phyloP scores from a whole-genome alignment of 148 eudicot species.

The Spergularia bocconei region DNA sequence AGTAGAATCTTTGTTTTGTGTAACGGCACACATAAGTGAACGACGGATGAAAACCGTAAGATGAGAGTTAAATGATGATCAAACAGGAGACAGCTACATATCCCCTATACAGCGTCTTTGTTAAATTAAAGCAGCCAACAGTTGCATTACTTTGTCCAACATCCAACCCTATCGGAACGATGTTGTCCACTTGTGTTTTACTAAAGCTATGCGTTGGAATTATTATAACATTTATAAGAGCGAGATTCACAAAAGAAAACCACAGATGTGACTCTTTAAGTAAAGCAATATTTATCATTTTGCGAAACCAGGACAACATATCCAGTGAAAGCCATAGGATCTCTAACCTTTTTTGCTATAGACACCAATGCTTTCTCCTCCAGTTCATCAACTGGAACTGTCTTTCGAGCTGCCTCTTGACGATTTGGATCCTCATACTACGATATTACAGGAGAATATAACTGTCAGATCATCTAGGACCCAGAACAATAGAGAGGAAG shows the following conservation, averaged over 20 bases:
- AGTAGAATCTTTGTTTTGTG: no score
- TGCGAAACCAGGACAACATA: background rate
- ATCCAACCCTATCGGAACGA: no score
- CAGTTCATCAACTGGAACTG: slow-evolving; percentile 70
- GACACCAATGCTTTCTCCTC: slow-evolving; percentile 87
- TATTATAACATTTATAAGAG: no score
- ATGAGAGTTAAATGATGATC: background rate
- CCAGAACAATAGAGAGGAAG: background rate
- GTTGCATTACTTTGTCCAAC: no score
- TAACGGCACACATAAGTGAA: no score
- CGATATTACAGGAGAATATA: slow-evolving; percentile 18
- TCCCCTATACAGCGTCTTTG: background rate
- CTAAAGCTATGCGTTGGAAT: no score
- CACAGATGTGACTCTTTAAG: background rate
- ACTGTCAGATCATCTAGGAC: background rate
- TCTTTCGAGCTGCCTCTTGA: slow-evolving; percentile 81
- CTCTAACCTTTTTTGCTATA: slow-evolving; percentile 70
- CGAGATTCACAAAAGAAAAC: no score
- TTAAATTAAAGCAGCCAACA: no score
- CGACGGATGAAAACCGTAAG: no score
- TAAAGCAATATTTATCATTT: background rate
- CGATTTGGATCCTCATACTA: slow-evolving; percentile 80
- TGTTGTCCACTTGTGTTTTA: no score
- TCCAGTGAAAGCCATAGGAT: background rate
- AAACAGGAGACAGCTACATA: background rate